Percentiles rank a stretch among this genome's conserved stretches.
phyloP scores from a whole-genome alignment of 1,139 yeast genomes.

The Candida gigantensis region DNA sequence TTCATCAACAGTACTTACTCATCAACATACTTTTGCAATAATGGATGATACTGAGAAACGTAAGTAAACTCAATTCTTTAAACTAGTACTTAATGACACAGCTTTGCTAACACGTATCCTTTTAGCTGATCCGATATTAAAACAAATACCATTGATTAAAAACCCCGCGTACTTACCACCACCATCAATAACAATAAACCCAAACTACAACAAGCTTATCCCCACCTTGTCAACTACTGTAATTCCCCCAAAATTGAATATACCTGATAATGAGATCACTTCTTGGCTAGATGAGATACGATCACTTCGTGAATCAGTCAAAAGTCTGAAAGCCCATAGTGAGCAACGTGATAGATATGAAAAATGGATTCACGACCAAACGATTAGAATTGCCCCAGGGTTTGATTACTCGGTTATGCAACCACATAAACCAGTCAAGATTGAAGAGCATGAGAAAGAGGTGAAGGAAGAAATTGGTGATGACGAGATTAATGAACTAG shows the following conservation, averaged over 20 bases:
- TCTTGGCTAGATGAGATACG: constrained; percentile 33
- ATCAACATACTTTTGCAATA: neutral
- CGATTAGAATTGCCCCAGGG: constrained; percentile 45
- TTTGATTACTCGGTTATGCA: constrained; percentile 38
- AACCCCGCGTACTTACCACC: constrained; percentile 61
- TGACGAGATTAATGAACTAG: constrained; percentile 27
- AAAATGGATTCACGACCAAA: constrained; percentile 38
- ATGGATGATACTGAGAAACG: constrained; percentile 25
- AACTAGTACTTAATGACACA: neutral
- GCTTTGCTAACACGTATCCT: constrained; percentile 3
- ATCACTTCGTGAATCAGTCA: constrained; percentile 16
- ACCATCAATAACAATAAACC: constrained; percentile 55
- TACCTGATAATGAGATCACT: constrained; percentile 28
- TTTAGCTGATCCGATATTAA: constrained; percentile 52
- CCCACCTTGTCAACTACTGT: constrained; percentile 36
- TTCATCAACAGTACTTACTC: too few relatives aligned
- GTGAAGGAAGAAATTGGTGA: constrained; percentile 3
- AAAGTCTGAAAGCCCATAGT: constrained; percentile 12
- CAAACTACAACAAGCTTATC: constrained; percentile 47
- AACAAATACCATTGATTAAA: constrained; percentile 59
- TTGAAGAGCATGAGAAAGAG: constrained; percentile 1
- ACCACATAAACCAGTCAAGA: constrained; percentile 23
- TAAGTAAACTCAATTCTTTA: constrained; percentile 17
- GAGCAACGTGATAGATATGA: constrained; percentile 22
- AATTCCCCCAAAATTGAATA: constrained; percentile 41